Evolutionary conservation across 768 basidiomycete species (phyloP).

Genomic region (Lactarius sp.): DNA sequence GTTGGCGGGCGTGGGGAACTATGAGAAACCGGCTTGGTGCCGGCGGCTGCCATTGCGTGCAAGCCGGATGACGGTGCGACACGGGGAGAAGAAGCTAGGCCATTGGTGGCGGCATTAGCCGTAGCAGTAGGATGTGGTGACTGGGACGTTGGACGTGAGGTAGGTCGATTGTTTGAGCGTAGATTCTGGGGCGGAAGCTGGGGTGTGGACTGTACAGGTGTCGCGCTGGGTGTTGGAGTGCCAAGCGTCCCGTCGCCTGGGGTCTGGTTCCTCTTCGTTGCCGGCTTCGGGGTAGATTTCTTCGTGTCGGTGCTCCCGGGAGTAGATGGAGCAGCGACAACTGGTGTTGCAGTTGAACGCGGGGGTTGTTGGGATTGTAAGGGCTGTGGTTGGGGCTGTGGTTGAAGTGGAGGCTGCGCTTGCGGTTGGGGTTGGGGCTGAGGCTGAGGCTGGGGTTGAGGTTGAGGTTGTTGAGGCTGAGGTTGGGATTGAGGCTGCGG

Average conservation of each 20-base stretch:
- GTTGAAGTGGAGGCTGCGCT: conserved; percentile 8
- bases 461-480: neutral
- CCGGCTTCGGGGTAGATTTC: conserved; percentile 21
- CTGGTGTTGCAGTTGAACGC: conserved; percentile 19
- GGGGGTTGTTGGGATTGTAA: conserved; percentile 17
- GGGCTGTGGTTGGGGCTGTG: conserved; percentile 10
- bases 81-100: conserved; percentile 17
- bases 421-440: conserved; percentile 12
- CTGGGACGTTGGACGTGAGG: conserved; percentile 33
- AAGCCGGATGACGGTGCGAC: conserved; percentile 20
- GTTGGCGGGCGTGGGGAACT: conserved; percentile 25
- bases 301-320: conserved; percentile 20
- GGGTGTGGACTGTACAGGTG: conserved; percentile 29
- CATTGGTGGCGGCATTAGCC: conserved; percentile 24
- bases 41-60: conserved; percentile 35
- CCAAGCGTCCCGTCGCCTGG: conserved; percentile 15
- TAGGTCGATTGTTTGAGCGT: conserved; percentile 33
- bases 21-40: conserved; percentile 32
- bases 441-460: neutral
- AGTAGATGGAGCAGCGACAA: conserved; percentile 13
- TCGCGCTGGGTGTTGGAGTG: conserved; percentile 28
- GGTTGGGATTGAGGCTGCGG: conserved; percentile 14
- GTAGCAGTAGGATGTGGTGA: conserved; percentile 30
- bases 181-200: conserved; percentile 26
- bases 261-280: conserved; percentile 19